Conservation (phyloP, 106 monocot species). For the Acanthochlamys bracteata region DNA sequence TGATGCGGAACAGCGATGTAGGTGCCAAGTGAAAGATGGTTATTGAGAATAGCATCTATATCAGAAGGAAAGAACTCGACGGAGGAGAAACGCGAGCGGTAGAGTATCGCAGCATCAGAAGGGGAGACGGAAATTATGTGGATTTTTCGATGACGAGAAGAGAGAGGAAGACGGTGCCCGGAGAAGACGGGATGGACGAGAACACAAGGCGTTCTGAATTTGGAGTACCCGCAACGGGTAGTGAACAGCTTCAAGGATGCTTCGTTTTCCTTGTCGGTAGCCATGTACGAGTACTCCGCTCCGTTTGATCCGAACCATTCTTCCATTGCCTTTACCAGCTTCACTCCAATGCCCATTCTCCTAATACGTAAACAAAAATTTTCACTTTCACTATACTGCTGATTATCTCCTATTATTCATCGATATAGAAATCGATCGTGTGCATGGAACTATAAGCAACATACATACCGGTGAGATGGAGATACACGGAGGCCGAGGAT, state of each 20-base stretch:
- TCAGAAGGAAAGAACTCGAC: slow-evolving; percentile 62
- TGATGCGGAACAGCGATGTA: slow-evolving; percentile 20
- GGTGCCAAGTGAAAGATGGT: slow-evolving; percentile 48
- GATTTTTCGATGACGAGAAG: slow-evolving; percentile 14
- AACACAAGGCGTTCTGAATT: slow-evolving; percentile 63
- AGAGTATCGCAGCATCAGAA: slow-evolving; percentile 38
- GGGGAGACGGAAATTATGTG: slow-evolving; percentile 21
- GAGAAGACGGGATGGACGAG: slow-evolving; percentile 74
- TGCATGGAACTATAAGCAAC: too few species aligned
- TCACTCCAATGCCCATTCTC: slow-evolving; percentile 48
- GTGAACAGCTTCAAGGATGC: slow-evolving; percentile 57
- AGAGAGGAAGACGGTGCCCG: slow-evolving; percentile 24
- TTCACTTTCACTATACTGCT: background rate
- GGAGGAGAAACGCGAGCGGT: slow-evolving; percentile 29
- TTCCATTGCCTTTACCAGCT: slow-evolving; percentile 46
- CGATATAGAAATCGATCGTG: too few species aligned
- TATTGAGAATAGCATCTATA: slow-evolving; percentile 42
- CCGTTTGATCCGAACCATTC: slow-evolving; percentile 48
- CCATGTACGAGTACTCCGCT: slow-evolving; percentile 84
- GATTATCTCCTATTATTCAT: too few species aligned
- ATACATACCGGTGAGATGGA: slow-evolving; percentile 39
- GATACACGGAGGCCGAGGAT: slow-evolving; percentile 73
- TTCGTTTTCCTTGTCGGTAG: slow-evolving; percentile 64
- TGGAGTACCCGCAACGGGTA: slow-evolving; percentile 50
- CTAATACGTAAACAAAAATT: slow-evolving; percentile 12